A percentile compares a stretch with the other conserved stretches of the same genome.
phyloP scores from a whole-genome alignment of 768 basidiomycete genomes.

The Trametes meyenii region DNA sequence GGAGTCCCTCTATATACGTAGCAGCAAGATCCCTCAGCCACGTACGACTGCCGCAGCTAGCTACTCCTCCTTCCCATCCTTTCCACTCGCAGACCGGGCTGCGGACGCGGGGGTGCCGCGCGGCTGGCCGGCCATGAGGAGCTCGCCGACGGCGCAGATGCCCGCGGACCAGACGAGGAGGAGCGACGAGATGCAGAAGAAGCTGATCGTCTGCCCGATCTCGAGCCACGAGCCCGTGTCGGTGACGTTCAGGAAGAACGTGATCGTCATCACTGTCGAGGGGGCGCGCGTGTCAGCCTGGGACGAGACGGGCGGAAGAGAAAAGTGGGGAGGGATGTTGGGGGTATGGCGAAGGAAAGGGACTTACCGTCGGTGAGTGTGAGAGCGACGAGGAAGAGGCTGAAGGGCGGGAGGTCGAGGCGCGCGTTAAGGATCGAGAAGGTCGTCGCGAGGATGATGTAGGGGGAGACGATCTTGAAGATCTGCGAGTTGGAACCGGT shows the following conservation, averaged over 20 bases:
- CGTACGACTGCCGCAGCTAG: background rate
- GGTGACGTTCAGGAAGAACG: conserved; percentile 82
- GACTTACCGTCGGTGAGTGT: conserved; percentile 68
- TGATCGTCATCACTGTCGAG: conserved; percentile 70
- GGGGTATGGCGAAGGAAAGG: background rate
- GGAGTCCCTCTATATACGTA: background rate
- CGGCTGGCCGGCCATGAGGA: conserved; percentile 52
- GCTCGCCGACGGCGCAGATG: conserved; percentile 73
- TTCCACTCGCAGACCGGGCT: background rate
- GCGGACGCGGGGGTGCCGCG: background rate
- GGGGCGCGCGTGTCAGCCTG: background rate
- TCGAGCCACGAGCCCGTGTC: conserved; percentile 87
- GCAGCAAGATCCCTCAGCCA: background rate
- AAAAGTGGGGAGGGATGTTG: background rate
- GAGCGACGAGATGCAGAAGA: conserved; percentile 83
- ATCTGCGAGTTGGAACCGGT: conserved; percentile 43
- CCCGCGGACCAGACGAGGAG: conserved; percentile 80
- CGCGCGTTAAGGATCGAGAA: conserved; percentile 71
- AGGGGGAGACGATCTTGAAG: conserved; percentile 83
- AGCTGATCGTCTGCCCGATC: conserved; percentile 86
- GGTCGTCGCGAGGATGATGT: conserved; percentile 69
- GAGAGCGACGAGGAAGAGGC: conserved; percentile 76
- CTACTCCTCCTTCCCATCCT: background rate
- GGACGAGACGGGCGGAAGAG: background rate
- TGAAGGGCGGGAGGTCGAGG: conserved; percentile 75